A percentile compares a stretch with the other conserved stretches of the same genome.
Conservation (phyloP, 2,329 filamentous ascomycete genomes). For the Fusarium sp. region DNA sequence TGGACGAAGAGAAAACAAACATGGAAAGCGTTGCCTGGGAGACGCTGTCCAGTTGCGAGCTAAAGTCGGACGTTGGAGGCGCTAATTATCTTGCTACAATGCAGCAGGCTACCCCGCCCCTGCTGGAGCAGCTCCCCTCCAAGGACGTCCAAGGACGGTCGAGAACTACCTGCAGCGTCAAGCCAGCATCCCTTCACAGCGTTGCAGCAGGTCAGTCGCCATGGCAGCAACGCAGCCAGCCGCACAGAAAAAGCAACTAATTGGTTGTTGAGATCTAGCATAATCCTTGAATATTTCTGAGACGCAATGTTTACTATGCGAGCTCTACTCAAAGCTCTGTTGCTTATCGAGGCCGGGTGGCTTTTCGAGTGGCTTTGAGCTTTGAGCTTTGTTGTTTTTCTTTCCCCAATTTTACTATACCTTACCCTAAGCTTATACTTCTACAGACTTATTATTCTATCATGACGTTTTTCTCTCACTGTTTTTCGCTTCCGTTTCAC, state of each 20-base stretch:
- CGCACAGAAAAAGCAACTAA: constrained; percentile 33
- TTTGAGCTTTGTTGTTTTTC: constrained; percentile 39
- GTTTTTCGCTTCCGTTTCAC: constrained; percentile 26
- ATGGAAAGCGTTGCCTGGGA: constrained; percentile 46
- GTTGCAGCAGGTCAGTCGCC: constrained; percentile 46
- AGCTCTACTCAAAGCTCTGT: background rate
- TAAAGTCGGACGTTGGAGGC: constrained; percentile 38
- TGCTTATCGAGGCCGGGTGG: background rate
- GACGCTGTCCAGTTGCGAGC: constrained; percentile 36
- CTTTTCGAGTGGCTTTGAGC: background rate
- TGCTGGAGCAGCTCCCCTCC: constrained; percentile 39
- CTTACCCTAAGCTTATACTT: constrained; percentile 31
- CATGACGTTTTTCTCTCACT: constrained; percentile 36
- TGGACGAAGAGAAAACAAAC: constrained; percentile 52
- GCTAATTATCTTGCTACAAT: constrained; percentile 48
- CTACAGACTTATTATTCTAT: background rate
- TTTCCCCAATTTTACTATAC: constrained; percentile 12
- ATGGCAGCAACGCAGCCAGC: constrained; percentile 48
- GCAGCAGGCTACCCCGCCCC: constrained; percentile 46
- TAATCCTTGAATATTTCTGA: constrained; percentile 42
- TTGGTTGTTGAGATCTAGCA: constrained; percentile 43
- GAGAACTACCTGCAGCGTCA: constrained; percentile 28
- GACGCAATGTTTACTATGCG: constrained; percentile 38
- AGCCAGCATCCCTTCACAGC: constrained; percentile 30
- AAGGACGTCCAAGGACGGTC: constrained; percentile 34